Conservation (phyloP, 1,139 yeast species). For the Sugiyamaella neomexicana region DNA sequence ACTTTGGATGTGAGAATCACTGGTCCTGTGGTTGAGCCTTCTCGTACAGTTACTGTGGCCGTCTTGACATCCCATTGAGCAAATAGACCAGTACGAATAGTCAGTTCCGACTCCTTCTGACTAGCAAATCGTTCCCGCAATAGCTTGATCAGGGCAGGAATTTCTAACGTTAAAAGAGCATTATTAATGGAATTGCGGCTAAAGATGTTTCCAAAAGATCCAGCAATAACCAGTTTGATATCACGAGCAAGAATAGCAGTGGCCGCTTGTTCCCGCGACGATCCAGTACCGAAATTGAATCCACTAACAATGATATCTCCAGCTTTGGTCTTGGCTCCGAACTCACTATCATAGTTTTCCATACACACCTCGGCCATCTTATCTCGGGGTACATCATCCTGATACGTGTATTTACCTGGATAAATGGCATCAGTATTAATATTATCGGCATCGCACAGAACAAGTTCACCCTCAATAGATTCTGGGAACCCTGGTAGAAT, state of each 20-base stretch:
- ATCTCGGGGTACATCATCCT: slow-evolving; percentile 90
- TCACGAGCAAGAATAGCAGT: slow-evolving; percentile 94
- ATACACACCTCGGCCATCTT: slow-evolving; percentile 98
- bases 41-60: slow-evolving; percentile 76
- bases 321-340: slow-evolving; percentile 72
- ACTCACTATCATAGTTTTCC: slow-evolving; percentile 96
- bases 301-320: slow-evolving; percentile 93
- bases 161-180: slow-evolving; percentile 88
- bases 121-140: slow-evolving; percentile 67
- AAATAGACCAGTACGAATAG: slow-evolving; percentile 92
- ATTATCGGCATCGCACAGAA: slow-evolving; percentile 95
- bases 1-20: slow-evolving; percentile 79
- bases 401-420: slow-evolving; percentile 98
- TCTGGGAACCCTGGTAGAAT: slow-evolving; percentile 90
- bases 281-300: slow-evolving; percentile 95
- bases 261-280: slow-evolving; percentile 99
- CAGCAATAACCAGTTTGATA: slow-evolving; percentile 89
- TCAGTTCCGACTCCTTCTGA: slow-evolving; percentile 69
- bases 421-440: slow-evolving; percentile 98
- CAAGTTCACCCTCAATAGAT: slow-evolving; percentile 83
- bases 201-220: slow-evolving; percentile 96
- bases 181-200: slow-evolving; percentile 94
- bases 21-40: slow-evolving; percentile 53
- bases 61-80: slow-evolving; percentile 91
- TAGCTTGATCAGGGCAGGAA: slow-evolving; percentile 78